Evolutionary conservation across 495 filamentous ascomycete genomes (phyloP), one percentile per base, ranked within the genome.

Genomic region (Aspergillus homomorphus): DNA sequence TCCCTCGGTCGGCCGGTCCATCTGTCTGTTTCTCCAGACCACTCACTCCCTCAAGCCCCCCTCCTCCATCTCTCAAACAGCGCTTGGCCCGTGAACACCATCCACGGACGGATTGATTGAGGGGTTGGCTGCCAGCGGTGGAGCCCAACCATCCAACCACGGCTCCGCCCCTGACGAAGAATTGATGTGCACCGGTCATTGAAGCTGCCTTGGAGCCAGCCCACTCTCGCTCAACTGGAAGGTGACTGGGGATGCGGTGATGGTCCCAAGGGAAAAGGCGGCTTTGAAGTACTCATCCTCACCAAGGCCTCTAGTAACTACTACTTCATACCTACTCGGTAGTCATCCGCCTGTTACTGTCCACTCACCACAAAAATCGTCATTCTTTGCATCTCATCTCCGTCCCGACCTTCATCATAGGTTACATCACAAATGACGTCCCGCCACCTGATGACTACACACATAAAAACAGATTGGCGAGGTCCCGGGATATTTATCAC

Each of bases 101-200:
- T 54, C 33, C 22, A 22, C 46, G 19, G 21, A 23, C 46, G 56
- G 51, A 55, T 46, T 53, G 52, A 58, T 55, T 67, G 65, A 67
- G 62, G 61, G 65, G 65, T 63, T 59, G 59, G 23, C 49, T 54
- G 45, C n/a, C 49, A 54, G 49, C 23, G 30, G 61, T 67, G 65
- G 59, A 56, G 38, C 43, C 16, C 51, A 26, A 19, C 30, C 50
- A 43, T 49, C 65, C 62, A 67, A 64, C 63, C 51, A 67, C 12
- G 51, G 51, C 46, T 50, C 46, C 57, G 62, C 63, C 65, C 65
- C 61, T 64, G 61, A 63, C 50, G 65, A 61, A 55, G 51, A 59
- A 56, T 61, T 65, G 60, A 64, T 64, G 62, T 65, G 62, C 63
- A 62, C 62, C 59, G 60, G 60, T 65, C 62, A 65, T 68, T 59